These are phyloP conservation scores for Physocladia obscura DNA, from an alignment of 192 early-diverging fungal species.

Conservation along the genomic window DNA sequence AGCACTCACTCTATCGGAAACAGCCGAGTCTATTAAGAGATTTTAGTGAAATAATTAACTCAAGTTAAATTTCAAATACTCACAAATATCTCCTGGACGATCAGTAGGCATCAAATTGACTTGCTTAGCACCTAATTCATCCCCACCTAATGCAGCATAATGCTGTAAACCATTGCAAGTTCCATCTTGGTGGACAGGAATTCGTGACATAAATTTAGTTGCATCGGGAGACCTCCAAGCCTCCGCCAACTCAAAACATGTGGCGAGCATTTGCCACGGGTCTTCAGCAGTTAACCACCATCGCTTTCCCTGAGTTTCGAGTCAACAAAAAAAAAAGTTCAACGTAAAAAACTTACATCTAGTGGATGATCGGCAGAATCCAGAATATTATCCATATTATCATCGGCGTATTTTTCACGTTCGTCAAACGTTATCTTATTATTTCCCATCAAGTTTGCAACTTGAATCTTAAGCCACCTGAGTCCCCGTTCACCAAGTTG, in stretches of 20 bases:
- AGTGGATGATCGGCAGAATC: slow-evolving; percentile 84
- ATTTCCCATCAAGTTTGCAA: slow-evolving; percentile 86
- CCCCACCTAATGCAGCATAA: slow-evolving; percentile 95
- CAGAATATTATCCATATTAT: slow-evolving; percentile 74
- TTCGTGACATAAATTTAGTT: slow-evolving; percentile 61
- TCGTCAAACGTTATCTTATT: slow-evolving; percentile 89
- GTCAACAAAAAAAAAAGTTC: background rate
- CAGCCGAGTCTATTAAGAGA: slow-evolving; percentile 65
- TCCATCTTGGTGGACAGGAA: slow-evolving; percentile 96
- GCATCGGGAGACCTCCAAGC: slow-evolving; percentile 77
- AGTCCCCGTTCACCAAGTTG: slow-evolving; percentile 77
- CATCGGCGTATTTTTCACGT: slow-evolving; percentile 71
- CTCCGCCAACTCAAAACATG: slow-evolving; percentile 79
- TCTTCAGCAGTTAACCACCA: slow-evolving; percentile 91
- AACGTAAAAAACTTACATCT: background rate
- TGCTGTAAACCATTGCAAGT: slow-evolving; percentile 98
- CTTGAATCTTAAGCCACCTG: slow-evolving; percentile 92
- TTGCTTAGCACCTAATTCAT: slow-evolving; percentile 77
- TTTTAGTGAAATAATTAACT: background rate
- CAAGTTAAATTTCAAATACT: background rate
- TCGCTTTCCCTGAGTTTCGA: slow-evolving; percentile 49
- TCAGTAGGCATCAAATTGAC: slow-evolving; percentile 87
- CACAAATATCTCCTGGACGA: slow-evolving; percentile 80
- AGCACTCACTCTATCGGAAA: slow-evolving; percentile 73
- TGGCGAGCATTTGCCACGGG: slow-evolving; percentile 92